Evolutionary conservation across 2,329 filamentous ascomycete genomes (phyloP), one percentile per base, ranked within the genome.

Genomic region (Calonectria pteridis): DNA sequence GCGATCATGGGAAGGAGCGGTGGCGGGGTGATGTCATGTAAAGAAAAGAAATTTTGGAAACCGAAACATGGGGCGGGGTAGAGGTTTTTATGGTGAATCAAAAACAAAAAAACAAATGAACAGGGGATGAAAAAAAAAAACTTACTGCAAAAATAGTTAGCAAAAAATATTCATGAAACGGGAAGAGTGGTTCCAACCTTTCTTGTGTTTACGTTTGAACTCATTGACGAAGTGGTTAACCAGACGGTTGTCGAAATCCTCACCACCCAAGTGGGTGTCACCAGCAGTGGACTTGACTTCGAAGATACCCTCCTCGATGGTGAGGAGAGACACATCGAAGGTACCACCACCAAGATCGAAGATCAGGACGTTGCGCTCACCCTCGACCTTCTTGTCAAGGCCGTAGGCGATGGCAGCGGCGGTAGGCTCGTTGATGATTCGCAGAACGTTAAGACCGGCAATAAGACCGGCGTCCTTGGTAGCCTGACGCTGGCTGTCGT

Each of bases 341-440:
- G 97, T 99, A 92, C 97, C 97, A 92, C 97, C 97, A 92, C 97
- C 97, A 77, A 99, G 93, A 93, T 99, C 97, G 91, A 98, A 99
- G 90, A 99, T 98, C 81, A 99, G 92, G 84, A 99, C 96, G 86
- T 98, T 98, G 84, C 97, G 95, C 92, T 98, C 97, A 92, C 98
- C 98, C 87, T 94, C 94, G 69, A 95, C 94, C 91, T 98, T 98
- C 89, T 95, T 95, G 84, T 96, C 96, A 76, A 99, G 94, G 92
- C 97, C 97, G 88, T 99, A 99, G 82, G 97, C 97, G 83, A 98
- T 98, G 82, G 97, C 97, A 76, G 97, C 97, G 81, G 97, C 97
- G 77, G 97, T 99, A 75, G 97, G 97, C 91, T 99, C 97, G 93
- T 99, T 99, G 90, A 99, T 98, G 90, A 99, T 98, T 92, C 97